phyloP scores from a whole-genome alignment of 2,329 filamentous ascomycete species.

The Aspergillus quadricinctus region DNA sequence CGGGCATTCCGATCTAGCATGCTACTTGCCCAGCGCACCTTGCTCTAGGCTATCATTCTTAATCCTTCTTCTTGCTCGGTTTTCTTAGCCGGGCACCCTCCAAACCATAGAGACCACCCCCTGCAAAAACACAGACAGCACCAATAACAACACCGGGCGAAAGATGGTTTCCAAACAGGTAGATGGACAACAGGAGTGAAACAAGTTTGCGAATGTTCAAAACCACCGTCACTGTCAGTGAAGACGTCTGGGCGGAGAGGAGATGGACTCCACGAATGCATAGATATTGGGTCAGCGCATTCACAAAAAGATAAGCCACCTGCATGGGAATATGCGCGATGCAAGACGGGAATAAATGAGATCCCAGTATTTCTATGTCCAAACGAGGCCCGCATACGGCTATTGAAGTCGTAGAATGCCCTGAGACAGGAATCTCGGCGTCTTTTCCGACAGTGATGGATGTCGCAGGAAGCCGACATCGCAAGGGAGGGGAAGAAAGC shows the following conservation, averaged over 20 bases:
- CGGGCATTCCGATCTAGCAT: not conserved
- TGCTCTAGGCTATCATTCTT: not conserved
- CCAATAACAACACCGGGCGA: constrained; percentile 73
- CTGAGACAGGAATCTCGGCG: not conserved
- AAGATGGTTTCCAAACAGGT: constrained; percentile 85
- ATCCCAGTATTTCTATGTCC: not conserved
- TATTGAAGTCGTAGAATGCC: not conserved
- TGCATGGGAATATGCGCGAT: constrained; percentile 31
- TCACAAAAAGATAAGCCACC: constrained; percentile 38
- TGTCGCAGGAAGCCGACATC: constrained; percentile 16
- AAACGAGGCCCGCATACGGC: constrained; percentile 41
- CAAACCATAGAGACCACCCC: constrained; percentile 85
- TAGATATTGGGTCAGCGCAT: constrained; percentile 81
- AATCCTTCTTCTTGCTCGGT: constrained; percentile 16
- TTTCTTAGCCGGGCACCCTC: constrained; percentile 48
- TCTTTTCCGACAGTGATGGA: constrained; percentile 1
- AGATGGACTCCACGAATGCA: constrained; percentile 96
- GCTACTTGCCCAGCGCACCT: not conserved
- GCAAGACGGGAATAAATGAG: constrained; percentile 14
- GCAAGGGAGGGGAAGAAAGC: constrained; percentile 29
- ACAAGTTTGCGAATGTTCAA: constrained; percentile 93
- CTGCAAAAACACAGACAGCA: constrained; percentile 80
- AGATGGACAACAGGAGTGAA: constrained; percentile 85
- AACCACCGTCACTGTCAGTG: constrained; percentile 92
- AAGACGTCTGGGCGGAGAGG: constrained; percentile 81